Evolutionary conservation across 176 grass and related monocot genomes (phyloP).

Genomic region (Elaeis guineensis): DNA sequence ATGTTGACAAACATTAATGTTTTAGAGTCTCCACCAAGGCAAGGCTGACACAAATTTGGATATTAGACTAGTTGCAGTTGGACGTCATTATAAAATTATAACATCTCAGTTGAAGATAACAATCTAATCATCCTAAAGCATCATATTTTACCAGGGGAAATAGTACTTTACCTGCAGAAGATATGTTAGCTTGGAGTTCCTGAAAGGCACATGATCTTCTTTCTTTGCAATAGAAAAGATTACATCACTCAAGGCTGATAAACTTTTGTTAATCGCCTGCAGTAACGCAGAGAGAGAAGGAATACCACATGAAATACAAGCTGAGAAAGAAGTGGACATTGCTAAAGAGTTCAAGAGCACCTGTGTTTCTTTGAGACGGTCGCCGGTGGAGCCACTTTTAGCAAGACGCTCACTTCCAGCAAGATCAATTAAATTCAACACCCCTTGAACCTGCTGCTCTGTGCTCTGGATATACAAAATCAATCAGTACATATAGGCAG

Average conservation of each 20-base stretch:
- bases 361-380: slow-evolving; percentile 93
- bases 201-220: slow-evolving; percentile 86
- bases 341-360: slow-evolving; percentile 15
- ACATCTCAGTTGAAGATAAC: no score
- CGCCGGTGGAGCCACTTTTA: slow-evolving; percentile 83
- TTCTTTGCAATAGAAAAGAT: slow-evolving; percentile 86
- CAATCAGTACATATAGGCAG: neutral
- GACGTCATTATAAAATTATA: no score
- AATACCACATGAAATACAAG: neutral
- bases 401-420: slow-evolving; percentile 93
- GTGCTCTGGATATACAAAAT: slow-evolving; percentile 40
- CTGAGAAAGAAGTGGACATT: no score
- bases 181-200: slow-evolving; percentile 94
- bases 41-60: slow-evolving; percentile 38
- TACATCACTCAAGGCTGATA: slow-evolving; percentile 83
- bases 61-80: no score
- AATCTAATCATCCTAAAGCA: no score
- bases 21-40: slow-evolving; percentile 90
- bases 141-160: neutral
- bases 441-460: slow-evolving; percentile 69
- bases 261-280: slow-evolving; percentile 89
- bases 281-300: neutral
- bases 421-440: slow-evolving; percentile 90
- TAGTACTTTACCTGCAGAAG: slow-evolving; percentile 57
- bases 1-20: slow-evolving; percentile 96